Conservation (phyloP, 805 yeast species). For the Ogataea henricii region DNA sequence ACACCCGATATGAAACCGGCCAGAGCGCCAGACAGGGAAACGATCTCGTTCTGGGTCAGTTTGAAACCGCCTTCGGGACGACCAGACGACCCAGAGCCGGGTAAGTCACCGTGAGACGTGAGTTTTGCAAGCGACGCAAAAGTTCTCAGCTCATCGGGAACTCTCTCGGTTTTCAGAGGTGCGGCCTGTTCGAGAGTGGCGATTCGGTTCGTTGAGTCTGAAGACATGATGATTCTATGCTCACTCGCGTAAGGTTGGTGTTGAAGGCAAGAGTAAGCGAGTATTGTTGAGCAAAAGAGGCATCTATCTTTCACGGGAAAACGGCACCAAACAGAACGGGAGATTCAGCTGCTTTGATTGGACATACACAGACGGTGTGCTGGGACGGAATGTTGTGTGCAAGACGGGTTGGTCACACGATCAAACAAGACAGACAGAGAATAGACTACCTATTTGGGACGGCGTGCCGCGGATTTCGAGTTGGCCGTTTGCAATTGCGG, state of each 20-base stretch:
- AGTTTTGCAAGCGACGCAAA: not conserved
- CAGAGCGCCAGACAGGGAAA: slow-evolving; percentile 88
- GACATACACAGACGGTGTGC: not conserved
- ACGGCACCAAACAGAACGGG: too few species aligned
- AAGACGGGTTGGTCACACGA: not conserved
- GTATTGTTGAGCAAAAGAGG: not conserved
- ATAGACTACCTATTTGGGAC: not conserved
- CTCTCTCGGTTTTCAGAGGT: slow-evolving; percentile 5
- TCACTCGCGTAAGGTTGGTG: not conserved
- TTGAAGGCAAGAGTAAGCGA: not conserved
- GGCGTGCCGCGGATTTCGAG: too few species aligned
- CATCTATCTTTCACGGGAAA: not conserved
- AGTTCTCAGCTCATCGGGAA: not conserved
- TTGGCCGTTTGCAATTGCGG: too few species aligned
- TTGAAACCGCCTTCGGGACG: slow-evolving; percentile 13
- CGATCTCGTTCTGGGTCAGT: slow-evolving; percentile 44
- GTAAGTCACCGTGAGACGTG: not conserved
- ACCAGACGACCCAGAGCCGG: not conserved
- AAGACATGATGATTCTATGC: not conserved
- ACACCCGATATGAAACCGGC: slow-evolving; percentile 91
- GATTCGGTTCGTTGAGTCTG: not conserved
- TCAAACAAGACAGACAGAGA: not conserved
- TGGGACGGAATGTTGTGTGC: too few species aligned
- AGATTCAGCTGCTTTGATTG: not conserved
- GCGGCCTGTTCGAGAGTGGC: slow-evolving; percentile 6